Evolutionary conservation across 2,329 filamentous ascomycete genomes (phyloP), one percentile per base, ranked within the genome.

Genomic region (Alternaria dauci): DNA sequence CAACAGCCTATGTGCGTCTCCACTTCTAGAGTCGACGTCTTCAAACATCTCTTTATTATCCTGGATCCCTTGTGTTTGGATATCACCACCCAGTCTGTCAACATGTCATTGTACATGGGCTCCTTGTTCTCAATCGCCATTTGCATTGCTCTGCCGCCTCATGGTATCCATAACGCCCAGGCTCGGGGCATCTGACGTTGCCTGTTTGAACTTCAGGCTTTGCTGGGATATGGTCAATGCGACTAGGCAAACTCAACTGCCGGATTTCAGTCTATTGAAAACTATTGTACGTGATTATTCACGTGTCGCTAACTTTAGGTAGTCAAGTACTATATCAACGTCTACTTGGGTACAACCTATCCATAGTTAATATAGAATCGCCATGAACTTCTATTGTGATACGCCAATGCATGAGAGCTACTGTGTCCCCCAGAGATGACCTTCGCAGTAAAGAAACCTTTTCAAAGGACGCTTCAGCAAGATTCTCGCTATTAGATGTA

Each of bases 141-240:
- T 58, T 59, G 52, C 44, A 55, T 57, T 42, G 28, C 42, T 46
- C 18, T 30, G 20, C 32, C 8, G 26, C 9, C 34, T 44, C 56
- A 34, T 28, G 8, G 20, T n/a, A 36, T 44, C 32, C 20, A 32
- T 18, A 46, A 16, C 36, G 32, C 36, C 16, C 12, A 55, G 39
- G 42, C 43, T 26, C 52, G 28, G 18, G 36, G 20, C 44, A 52
- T 64, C 63, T 25, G 61, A 64, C 61, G 36, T 8, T 59, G 47
- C 46, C 32, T 25, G 63, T 64, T 64, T 61, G 58, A 62, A 28
- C 47, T 53, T 48, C 55, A 34, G 18, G 36, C 50, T 47, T 38
- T 34, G 41, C 42, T 47, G 36, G 50, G 36, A 36, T 54, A 7
- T 30, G 32, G 25, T 63, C 52, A 63, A 61, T 66, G 58, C 63